Percentiles rank a stretch among this genome's conserved stretches.
These are phyloP conservation scores for Mycena polygramma DNA, from an alignment of 768 basidiomycete genomes.

Conservation along the genomic window DNA sequence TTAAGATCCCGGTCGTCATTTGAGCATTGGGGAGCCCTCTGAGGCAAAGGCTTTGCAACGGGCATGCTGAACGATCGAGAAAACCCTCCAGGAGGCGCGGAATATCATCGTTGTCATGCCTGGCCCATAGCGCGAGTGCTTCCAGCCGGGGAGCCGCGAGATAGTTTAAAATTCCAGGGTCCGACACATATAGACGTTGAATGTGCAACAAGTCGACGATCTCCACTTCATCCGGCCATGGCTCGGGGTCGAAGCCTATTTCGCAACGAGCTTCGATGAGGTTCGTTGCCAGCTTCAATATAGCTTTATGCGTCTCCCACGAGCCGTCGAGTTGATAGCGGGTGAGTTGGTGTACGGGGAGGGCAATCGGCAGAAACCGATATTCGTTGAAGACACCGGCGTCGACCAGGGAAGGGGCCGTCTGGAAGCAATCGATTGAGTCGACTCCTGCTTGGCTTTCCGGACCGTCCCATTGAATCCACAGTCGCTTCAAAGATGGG, in stretches of 20 bases:
- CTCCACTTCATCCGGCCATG: background rate
- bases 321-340: slow-evolving; percentile 5
- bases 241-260: background rate
- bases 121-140: background rate
- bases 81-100: background rate
- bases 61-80: background rate
- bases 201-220: background rate
- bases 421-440: slow-evolving; percentile 1
- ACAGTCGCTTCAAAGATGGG: background rate
- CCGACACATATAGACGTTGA: slow-evolving; percentile 7
- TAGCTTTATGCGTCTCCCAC: background rate
- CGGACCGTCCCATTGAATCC: slow-evolving; percentile 1
- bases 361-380: background rate
- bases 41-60: background rate
- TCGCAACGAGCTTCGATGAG: slow-evolving; percentile 8
- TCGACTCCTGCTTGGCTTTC: background rate
- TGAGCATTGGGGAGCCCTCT: background rate
- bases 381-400: background rate
- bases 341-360: slow-evolving; percentile 19
- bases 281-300: slow-evolving; percentile 6
- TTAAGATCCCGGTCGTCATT: background rate
- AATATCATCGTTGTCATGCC: background rate
- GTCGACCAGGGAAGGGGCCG: slow-evolving; percentile 6
- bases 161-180: background rate
- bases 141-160: slow-evolving; percentile 1